These are phyloP conservation scores for Amphirosellinia nigrospora DNA, from an alignment of 495 filamentous ascomycete genomes.

Conservation along the genomic window DNA sequence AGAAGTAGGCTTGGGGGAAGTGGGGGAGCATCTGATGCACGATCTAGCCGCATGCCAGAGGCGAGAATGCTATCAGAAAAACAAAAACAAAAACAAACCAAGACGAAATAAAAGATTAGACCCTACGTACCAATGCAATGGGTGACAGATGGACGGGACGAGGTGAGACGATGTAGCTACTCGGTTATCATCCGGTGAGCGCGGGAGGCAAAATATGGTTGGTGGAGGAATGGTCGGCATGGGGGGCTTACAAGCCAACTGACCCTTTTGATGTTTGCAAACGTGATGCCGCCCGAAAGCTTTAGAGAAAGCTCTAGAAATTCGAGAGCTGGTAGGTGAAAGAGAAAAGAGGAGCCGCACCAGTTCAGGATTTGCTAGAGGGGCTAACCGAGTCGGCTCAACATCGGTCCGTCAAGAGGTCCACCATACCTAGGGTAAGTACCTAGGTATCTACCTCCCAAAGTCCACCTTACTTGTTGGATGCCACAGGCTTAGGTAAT, in stretches of 20 bases:
- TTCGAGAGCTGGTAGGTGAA: conserved; percentile 13
- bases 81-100: background rate
- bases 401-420: conserved; percentile 7
- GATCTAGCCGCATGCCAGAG: background rate
- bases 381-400: conserved; percentile 5
- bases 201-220: conserved; percentile 33
- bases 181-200: conserved; percentile 42
- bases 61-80: conserved; percentile 11
- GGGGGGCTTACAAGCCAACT: conserved; percentile 35
- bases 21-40: background rate
- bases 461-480: no score
- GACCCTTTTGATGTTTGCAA: conserved; percentile 29
- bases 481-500: no score
- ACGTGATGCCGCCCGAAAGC: conserved; percentile 41
- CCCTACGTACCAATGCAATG: conserved; percentile 38
- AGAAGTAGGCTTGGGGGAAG: conserved; percentile 20
- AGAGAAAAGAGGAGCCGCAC: background rate
- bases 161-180: conserved; percentile 32
- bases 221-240: conserved; percentile 34
- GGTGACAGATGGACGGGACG: conserved; percentile 43
- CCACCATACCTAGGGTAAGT: background rate
- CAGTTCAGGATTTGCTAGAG: conserved; percentile 19
- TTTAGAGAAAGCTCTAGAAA: conserved; percentile 45
- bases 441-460: no score
- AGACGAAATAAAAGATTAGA: conserved; percentile 14